These are phyloP conservation scores for Diaporthe sp. DNA, from an alignment of 2,329 filamentous ascomycete genomes.

Conservation along the genomic window DNA sequence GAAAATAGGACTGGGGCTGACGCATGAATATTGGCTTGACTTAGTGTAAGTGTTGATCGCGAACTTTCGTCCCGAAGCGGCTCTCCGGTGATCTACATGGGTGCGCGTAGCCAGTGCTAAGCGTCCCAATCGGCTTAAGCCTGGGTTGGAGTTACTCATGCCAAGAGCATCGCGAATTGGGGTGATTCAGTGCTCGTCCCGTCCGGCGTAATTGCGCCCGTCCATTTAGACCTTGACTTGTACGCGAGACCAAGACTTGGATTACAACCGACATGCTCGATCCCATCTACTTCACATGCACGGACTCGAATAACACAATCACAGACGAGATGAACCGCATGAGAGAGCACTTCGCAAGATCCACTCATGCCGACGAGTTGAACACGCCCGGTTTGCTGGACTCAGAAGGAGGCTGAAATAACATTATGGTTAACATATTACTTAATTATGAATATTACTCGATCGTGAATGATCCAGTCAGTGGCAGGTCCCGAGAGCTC, in stretches of 20 bases:
- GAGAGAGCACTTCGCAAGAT: background rate
- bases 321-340: background rate
- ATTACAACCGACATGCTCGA: background rate
- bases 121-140: constrained; percentile 30
- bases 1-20: background rate
- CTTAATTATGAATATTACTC: constrained; percentile 13
- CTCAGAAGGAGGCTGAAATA: background rate
- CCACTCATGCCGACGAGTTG: too few relatives aligned
- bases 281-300: background rate
- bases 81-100: constrained; percentile 20
- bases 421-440: background rate
- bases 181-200: background rate
- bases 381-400: background rate
- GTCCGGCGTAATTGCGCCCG: constrained; percentile 18
- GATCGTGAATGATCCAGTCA: constrained; percentile 53
- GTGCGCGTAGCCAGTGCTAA: constrained; percentile 1
- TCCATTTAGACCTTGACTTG: constrained; percentile 22
- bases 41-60: background rate
- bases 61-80: constrained; percentile 17
- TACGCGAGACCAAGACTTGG: background rate
- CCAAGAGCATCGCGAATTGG: constrained; percentile 15
- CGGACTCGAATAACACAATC: background rate
- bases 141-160: constrained; percentile 24
- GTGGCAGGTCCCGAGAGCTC: constrained; percentile 61
- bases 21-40: background rate